These are phyloP conservation scores for Penicillium antarcticum DNA, from an alignment of 495 filamentous ascomycete species.

Conservation along the genomic window DNA sequence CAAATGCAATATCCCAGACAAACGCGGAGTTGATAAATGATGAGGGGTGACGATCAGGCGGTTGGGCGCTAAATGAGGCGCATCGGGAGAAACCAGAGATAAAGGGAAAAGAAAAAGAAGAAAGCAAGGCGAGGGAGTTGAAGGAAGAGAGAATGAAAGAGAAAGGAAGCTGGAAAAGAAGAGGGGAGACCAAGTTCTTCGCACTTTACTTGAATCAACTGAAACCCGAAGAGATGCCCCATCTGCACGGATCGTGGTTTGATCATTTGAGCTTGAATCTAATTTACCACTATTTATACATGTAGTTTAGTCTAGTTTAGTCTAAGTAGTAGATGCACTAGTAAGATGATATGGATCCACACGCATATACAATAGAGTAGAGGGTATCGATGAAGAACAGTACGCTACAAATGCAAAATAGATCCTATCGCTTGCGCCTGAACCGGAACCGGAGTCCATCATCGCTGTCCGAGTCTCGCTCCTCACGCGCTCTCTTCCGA, in stretches of 20 bases:
- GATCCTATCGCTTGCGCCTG: conserved; percentile 43
- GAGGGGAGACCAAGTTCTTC: background rate
- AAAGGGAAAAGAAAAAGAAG: background rate
- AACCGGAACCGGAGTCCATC: conserved; percentile 59
- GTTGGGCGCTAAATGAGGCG: conserved; percentile 2
- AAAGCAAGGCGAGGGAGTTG: background rate
- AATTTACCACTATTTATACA: too few species aligned
- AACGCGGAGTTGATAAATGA: too few species aligned
- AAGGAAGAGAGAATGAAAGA: background rate
- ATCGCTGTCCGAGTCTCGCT: conserved; percentile 41
- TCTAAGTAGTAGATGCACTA: too few species aligned
- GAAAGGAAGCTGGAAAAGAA: background rate
- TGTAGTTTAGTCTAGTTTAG: too few species aligned
- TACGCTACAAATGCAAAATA: conserved; percentile 5
- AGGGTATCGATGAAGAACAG: conserved; percentile 20
- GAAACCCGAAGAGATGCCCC: too few species aligned
- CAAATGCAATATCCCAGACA: too few species aligned
- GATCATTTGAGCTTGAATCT: too few species aligned
- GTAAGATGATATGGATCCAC: too few species aligned
- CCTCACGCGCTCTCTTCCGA: conserved; percentile 43
- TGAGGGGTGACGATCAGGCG: background rate
- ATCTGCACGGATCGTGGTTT: too few species aligned
- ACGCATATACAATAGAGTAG: background rate
- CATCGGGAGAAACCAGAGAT: background rate
- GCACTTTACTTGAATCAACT: too few species aligned